Evolutionary conservation across 805 yeast genomes (phyloP).

Genomic region (Ogataea trehalophila): DNA sequence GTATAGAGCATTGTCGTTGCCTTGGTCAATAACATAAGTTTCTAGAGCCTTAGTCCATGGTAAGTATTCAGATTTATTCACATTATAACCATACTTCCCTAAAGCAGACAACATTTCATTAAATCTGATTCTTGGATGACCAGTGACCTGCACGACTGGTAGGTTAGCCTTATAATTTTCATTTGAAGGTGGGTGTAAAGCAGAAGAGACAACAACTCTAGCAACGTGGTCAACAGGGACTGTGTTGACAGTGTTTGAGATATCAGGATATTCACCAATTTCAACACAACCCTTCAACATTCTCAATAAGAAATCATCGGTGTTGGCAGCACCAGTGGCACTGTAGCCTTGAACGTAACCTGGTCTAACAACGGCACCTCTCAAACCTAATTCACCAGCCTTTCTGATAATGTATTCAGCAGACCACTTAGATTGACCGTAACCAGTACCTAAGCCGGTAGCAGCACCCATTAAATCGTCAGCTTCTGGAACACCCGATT

Average conservation of each 20-base stretch:
- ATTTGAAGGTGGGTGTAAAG: slow-evolving; percentile 63
- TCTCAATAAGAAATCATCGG: slow-evolving; percentile 93
- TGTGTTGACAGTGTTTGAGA: slow-evolving; percentile 85
- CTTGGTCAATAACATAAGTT: slow-evolving; percentile 65
- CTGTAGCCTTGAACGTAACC: slow-evolving; percentile 93
- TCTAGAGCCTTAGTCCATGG: slow-evolving; percentile 79
- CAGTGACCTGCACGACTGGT: slow-evolving; percentile 92
- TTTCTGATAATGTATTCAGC: slow-evolving; percentile 84
- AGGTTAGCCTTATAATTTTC: slow-evolving; percentile 34
- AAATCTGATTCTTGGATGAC: slow-evolving; percentile 87
- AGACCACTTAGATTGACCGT: slow-evolving; percentile 98
- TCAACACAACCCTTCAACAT: slow-evolving; percentile 94
- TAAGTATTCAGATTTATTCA: slow-evolving; percentile 59
- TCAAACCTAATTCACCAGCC: slow-evolving; percentile 84
- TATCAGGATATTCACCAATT: slow-evolving; percentile 80
- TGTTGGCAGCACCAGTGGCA: slow-evolving; percentile 80
- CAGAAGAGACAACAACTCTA: slow-evolving; percentile 76
- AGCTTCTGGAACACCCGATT: slow-evolving; percentile 69
- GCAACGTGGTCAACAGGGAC: slow-evolving; percentile 99
- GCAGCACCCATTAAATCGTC: slow-evolving; percentile 84
- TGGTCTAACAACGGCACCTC: slow-evolving; percentile 89
- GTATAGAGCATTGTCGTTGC: slow-evolving; percentile 80
- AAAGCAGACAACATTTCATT: slow-evolving; percentile 68
- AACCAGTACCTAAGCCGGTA: slow-evolving; percentile 81
- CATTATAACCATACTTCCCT: slow-evolving; percentile 66